Conservation (phyloP, 805 yeast genomes). For the Zygosaccharomyces bisporus region DNA sequence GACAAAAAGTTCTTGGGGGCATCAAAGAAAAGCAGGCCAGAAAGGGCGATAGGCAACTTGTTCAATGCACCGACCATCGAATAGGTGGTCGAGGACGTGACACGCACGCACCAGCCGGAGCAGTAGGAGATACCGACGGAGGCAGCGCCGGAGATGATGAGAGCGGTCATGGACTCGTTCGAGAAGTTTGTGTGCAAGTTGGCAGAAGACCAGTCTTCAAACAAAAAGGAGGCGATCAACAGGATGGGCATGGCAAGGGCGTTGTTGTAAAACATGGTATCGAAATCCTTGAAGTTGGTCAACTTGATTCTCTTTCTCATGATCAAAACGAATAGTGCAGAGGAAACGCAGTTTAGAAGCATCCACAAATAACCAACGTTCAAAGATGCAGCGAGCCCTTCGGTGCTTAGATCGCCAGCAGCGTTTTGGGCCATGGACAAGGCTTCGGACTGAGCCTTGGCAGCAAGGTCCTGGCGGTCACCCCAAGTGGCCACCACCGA, state of each 20-base stretch:
- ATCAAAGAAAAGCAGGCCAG: slow-evolving; percentile 92
- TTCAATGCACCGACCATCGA: slow-evolving; percentile 99
- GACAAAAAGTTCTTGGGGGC: slow-evolving; percentile 93
- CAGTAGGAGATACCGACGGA: slow-evolving; percentile 97
- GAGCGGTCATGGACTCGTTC: slow-evolving; percentile 65
- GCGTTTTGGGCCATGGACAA: slow-evolving; percentile 13
- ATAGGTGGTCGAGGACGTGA: slow-evolving; percentile 96
- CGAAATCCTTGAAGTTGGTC: slow-evolving; percentile 93
- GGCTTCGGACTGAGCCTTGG: slow-evolving; percentile 21
- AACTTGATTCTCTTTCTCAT: slow-evolving; percentile 98
- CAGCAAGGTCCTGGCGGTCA: slow-evolving; percentile 44
- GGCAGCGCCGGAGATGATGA: slow-evolving; percentile 90
- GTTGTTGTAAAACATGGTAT: slow-evolving; percentile 98
- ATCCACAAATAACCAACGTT: slow-evolving; percentile 93
- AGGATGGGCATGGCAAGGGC: slow-evolving; percentile 88
- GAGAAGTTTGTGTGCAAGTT: slow-evolving; percentile 75
- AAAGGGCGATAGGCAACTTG: slow-evolving; percentile 94
- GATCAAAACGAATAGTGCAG: slow-evolving; percentile 87
- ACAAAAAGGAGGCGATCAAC: slow-evolving; percentile 63
- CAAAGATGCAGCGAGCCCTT: slow-evolving; percentile 36
- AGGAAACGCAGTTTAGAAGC: slow-evolving; percentile 89
- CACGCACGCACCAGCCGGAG: slow-evolving; percentile 99
- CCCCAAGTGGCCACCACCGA: slow-evolving; percentile 96
- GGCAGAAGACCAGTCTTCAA: slow-evolving; percentile 90
- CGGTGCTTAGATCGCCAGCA: slow-evolving; percentile 25